Evolutionary conservation across 352 stramenopile species (phyloP).

Genomic region (Phytophthora meadii): DNA sequence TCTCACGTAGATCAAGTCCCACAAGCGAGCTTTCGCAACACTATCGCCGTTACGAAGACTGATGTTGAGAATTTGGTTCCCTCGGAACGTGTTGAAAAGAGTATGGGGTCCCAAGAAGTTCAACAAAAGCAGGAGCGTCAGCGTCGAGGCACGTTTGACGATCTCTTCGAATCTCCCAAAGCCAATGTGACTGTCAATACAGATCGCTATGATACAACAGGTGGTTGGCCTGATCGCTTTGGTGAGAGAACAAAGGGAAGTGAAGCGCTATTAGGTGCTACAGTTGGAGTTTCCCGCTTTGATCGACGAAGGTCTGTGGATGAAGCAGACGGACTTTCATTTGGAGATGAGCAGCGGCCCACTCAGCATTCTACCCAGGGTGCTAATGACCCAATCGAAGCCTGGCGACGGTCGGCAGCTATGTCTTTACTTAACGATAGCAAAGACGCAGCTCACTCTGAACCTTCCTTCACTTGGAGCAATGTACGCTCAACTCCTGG

Average conservation of each 20-base stretch:
- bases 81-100: not conserved
- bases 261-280: conserved; percentile 6
- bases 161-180: conserved; percentile 76
- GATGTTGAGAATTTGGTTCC: conserved; percentile 9
- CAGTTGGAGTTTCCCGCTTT: conserved; percentile 62
- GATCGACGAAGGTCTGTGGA: conserved; percentile 44
- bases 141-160: conserved; percentile 76
- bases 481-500: conserved; percentile 38
- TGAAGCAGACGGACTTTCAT: conserved; percentile 33
- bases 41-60: conserved; percentile 27
- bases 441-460: conserved; percentile 15
- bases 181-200: conserved; percentile 10
- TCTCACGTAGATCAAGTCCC: conserved; percentile 3
- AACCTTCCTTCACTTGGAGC: conserved; percentile 47
- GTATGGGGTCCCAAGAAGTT: conserved; percentile 7
- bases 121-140: conserved; percentile 31
- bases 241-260: conserved; percentile 12
- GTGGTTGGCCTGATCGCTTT: conserved; percentile 20
- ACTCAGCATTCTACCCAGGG: not conserved
- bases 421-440: conserved; percentile 28
- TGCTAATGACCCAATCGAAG: conserved; percentile 24
- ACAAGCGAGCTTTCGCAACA: conserved; percentile 43
- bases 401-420: conserved; percentile 29
- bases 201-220: conserved; percentile 12
- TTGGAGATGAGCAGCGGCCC: conserved; percentile 8